These are phyloP conservation scores for Phytophthora litchii DNA, from an alignment of 352 stramenopile species.

Conservation along the genomic window DNA sequence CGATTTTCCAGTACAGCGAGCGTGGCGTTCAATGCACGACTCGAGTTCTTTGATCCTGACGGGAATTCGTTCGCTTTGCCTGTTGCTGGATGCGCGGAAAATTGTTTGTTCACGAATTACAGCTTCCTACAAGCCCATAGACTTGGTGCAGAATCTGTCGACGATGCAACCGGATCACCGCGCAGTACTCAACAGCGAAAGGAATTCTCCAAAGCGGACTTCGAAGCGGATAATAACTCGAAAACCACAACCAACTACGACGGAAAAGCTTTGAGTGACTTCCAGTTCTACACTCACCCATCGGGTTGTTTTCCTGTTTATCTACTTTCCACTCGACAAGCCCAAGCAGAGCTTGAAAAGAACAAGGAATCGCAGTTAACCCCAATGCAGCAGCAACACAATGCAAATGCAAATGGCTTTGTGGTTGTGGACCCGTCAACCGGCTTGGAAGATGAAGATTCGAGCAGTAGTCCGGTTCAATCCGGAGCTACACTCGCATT, in stretches of 20 bases:
- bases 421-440: conserved; percentile 51
- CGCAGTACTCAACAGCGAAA: conserved; percentile 16
- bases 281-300: conserved; percentile 55
- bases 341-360: conserved; percentile 47
- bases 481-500: not conserved
- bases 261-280: conserved; percentile 10
- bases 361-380: conserved; percentile 13
- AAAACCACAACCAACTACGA: conserved; percentile 10
- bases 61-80: conserved; percentile 87
- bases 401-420: conserved; percentile 36
- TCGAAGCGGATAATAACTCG: not conserved
- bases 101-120: conserved; percentile 92
- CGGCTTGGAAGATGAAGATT: conserved; percentile 22
- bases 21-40: conserved; percentile 90
- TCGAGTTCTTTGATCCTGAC: conserved; percentile 94
- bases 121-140: conserved; percentile 73
- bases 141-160: conserved; percentile 14
- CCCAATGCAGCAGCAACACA: conserved; percentile 19
- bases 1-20: conserved; percentile 81
- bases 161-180: conserved; percentile 6
- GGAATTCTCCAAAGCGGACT: conserved; percentile 2
- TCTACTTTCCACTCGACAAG: conserved; percentile 53
- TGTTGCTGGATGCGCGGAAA: conserved; percentile 90
- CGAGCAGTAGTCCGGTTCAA: not conserved
- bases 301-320: conserved; percentile 68